These are phyloP conservation scores for Blastocystis sp. DNA, from an alignment of 352 stramenopile species.

Conservation along the genomic window DNA sequence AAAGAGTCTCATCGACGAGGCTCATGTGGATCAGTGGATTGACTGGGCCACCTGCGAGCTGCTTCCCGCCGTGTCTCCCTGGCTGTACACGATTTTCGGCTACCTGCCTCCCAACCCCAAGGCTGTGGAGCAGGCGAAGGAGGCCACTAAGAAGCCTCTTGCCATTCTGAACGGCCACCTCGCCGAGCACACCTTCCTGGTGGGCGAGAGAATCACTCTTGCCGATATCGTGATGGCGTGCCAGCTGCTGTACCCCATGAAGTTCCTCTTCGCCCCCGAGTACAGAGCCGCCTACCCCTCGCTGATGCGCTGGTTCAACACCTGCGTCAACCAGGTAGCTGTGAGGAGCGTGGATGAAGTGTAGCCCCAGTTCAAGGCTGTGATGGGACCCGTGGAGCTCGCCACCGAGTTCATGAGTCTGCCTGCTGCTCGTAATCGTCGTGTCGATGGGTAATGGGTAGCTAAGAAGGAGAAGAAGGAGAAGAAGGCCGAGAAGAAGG, in stretches of 20 bases:
- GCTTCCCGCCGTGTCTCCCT: slow-evolving; percentile 75
- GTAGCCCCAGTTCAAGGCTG: slow-evolving; percentile 72
- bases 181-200: slow-evolving; percentile 76
- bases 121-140: slow-evolving; percentile 72
- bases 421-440: not conserved
- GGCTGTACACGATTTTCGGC: slow-evolving; percentile 77
- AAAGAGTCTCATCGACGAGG: slow-evolving; percentile 76
- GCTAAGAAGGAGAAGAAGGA: slow-evolving; percentile 58
- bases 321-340: slow-evolving; percentile 73
- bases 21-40: slow-evolving; percentile 80
- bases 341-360: not conserved
- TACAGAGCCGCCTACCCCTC: slow-evolving; percentile 75
- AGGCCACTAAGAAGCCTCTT: slow-evolving; percentile 74
- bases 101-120: slow-evolving; percentile 70
- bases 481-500: not conserved
- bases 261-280: slow-evolving; percentile 76
- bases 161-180: slow-evolving; percentile 76
- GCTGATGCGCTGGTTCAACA: slow-evolving; percentile 80
- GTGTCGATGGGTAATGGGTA: not conserved
- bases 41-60: slow-evolving; percentile 80
- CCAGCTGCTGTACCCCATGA: slow-evolving; percentile 82
- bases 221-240: slow-evolving; percentile 78
- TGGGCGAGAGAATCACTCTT: slow-evolving; percentile 79
- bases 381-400: slow-evolving; percentile 78
- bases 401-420: slow-evolving; percentile 65